Base-by-base conservation (phyloP, 208 protist species). In the Leishmania mexicana region DNA sequence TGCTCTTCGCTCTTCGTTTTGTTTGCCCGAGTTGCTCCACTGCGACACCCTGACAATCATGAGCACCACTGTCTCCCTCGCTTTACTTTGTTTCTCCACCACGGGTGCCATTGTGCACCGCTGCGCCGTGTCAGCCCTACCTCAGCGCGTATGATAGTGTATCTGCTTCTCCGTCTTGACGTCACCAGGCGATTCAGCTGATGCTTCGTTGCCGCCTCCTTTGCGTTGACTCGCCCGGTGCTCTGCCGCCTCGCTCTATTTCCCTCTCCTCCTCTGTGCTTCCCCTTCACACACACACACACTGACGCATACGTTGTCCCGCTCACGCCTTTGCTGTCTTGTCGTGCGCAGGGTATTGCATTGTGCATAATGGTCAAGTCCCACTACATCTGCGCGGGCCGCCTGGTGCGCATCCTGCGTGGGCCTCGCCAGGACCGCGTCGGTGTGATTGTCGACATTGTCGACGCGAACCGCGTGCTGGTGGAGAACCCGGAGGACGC, bases 381-480 rank as follows among this genome's bases (percentile, higher is more conserved):
- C 73, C 83, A 86, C 85, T 92, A 93, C 88, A 87, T 94, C 83
- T 80, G 83, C 57, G 84, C 80, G 47, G 84, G 89, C 83, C 83
- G 88, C 85, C 74, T 93, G 51, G 90, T 93, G 80, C 90, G 90
- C 88, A 90, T 93, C 78, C 83, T 91, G 54, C 90, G 90, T 78
- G 87, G 75, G 68, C 83, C 88, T 68, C 94, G 80, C 82, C 88
- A 92, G 88, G 88, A 92, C 87, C 90, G 85, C 86, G 77, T 94
- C 42, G 90, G 85, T 73, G 83, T 92, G 62, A 93, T 97, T 85
- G 92, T 95, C 84, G 94, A 96, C 89, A 97, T 97, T 84, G 86
- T 97, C 77, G 94, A 97, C 85, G 92, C 81, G 89, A 97, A 96
- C 90, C 94, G 94, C 85, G 87, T 97, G 70, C 88, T 97, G 67